These are phyloP conservation scores for Prinsepia uniflora DNA, from an alignment of 306 rosid genomes.

Conservation along the genomic window DNA sequence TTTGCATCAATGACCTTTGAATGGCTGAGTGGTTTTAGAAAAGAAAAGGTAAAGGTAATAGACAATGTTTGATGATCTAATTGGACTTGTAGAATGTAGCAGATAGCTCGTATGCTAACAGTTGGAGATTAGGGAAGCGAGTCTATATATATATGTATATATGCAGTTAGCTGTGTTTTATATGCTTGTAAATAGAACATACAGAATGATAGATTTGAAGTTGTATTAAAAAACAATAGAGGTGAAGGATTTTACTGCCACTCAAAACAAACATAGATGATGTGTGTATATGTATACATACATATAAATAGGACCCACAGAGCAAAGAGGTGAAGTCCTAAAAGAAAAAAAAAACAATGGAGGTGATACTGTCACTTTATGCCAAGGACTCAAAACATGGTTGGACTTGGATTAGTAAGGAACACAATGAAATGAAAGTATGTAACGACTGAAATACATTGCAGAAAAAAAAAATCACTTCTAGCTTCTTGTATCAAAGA, in stretches of 20 bases:
- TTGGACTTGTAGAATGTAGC: neutral
- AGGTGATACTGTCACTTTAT: neutral
- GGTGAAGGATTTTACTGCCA: neutral
- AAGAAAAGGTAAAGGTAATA: constrained; percentile 6
- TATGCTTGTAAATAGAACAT: neutral
- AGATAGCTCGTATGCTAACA: neutral
- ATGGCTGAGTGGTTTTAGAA: neutral
- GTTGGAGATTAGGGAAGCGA: constrained; percentile 3
- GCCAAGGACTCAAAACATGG: neutral
- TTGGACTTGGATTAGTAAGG: neutral
- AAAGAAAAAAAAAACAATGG: neutral
- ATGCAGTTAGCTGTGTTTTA: neutral
- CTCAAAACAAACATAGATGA: neutral
- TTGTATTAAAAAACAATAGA: too few species aligned
- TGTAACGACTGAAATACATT: too few species aligned
- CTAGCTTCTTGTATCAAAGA: neutral
- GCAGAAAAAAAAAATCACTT: neutral
- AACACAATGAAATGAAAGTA: neutral
- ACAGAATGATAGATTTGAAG: neutral
- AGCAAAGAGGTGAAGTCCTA: neutral
- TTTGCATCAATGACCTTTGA: neutral
- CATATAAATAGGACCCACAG: neutral
- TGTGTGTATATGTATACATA: too few species aligned
- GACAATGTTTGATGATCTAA: neutral
- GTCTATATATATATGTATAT: too few species aligned